These are phyloP conservation scores for Coffea humblotiana DNA, from an alignment of 305 asterid species.

Conservation along the genomic window DNA sequence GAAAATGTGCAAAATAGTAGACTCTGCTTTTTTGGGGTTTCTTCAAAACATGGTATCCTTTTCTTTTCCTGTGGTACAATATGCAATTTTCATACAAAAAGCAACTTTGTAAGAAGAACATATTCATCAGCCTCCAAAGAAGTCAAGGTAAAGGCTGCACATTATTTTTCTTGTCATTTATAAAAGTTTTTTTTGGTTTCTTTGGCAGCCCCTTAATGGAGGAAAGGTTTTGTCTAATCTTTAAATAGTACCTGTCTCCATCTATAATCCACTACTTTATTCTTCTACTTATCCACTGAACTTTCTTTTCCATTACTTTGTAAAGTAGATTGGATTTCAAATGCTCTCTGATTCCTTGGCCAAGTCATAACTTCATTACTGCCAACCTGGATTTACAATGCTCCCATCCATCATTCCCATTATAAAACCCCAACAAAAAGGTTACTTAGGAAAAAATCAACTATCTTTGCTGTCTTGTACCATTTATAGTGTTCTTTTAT, in stretches of 20 bases:
- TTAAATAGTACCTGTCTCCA: slow-evolving; percentile 20
- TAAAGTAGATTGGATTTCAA: slow-evolving; percentile 18
- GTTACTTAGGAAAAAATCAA: background rate
- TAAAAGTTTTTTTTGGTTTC: slow-evolving; percentile 1
- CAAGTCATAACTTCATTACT: slow-evolving; percentile 38
- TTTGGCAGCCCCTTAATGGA: slow-evolving; percentile 24
- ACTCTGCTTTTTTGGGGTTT: background rate
- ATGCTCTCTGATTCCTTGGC: slow-evolving; percentile 34
- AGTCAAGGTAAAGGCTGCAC: background rate
- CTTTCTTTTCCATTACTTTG: slow-evolving; percentile 12
- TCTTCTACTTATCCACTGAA: slow-evolving; percentile 27
- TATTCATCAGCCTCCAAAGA: background rate
- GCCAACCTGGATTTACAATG: slow-evolving; percentile 50
- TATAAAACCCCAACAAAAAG: slow-evolving; percentile 13
- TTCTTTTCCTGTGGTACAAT: background rate
- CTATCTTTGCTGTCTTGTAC: background rate
- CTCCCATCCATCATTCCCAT: slow-evolving; percentile 13
- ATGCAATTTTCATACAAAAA: background rate
- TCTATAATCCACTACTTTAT: slow-evolving; percentile 36
- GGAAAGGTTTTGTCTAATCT: slow-evolving; percentile 23
- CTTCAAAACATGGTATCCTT: background rate
- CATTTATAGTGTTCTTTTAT: background rate
- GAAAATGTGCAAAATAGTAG: background rate
- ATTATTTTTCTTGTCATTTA: slow-evolving; percentile 7
- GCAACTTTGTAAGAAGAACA: background rate